Evolutionary conservation across 192 early-diverging fungal species (phyloP), one percentile per base, ranked within the genome.

Genomic region (Coemansia aciculifera): DNA sequence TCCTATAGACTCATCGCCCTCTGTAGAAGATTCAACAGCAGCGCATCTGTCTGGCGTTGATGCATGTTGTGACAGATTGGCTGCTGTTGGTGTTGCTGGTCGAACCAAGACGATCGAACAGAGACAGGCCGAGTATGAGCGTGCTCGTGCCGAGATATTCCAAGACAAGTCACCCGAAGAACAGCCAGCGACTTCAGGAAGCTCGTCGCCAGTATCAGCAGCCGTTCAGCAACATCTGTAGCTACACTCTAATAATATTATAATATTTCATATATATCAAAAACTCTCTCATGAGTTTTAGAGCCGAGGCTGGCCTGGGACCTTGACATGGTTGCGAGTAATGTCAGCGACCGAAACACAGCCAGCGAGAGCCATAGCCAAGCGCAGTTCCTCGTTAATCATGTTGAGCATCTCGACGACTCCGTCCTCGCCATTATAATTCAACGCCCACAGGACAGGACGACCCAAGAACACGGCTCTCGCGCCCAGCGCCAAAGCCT

Each of bases 401-500:
- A 96, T 75, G 48, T 91, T 86, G 13, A 99, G 69, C 62, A 91
- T 84, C 34, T 87, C 70, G 27, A 92, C 88, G n/a, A 98, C 97
- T 42, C 95, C 97, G 10, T 78, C 75, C 39, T 94, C 90, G 12
- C 97, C 95, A 76, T 94, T 90, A 88, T 69, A 94, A 74, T 11
- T 91, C 89, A 77, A 94, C 72, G 61, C 95, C 95, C 69, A 97
- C 87, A 73, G 69, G 1, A 77, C 81, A 0, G 85, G 85, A 2
- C 84, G 75, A 8, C 87, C 87, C 38, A 86, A 31, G 44, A 88
- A 88, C 34, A 86, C 87, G 23, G 90, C 96, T 49, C 85, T 87
- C 0, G 97, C 97, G 37, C 97, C 96, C 5, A 99, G 76, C 2
- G 95, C 96, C 64, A 99, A 81, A 0, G 95, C 95, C 85, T 98